Percentiles rank a stretch among this genome's conserved stretches.
Conservation (phyloP, 176 grass and related monocot genomes). For the Aegilops longissima region DNA sequence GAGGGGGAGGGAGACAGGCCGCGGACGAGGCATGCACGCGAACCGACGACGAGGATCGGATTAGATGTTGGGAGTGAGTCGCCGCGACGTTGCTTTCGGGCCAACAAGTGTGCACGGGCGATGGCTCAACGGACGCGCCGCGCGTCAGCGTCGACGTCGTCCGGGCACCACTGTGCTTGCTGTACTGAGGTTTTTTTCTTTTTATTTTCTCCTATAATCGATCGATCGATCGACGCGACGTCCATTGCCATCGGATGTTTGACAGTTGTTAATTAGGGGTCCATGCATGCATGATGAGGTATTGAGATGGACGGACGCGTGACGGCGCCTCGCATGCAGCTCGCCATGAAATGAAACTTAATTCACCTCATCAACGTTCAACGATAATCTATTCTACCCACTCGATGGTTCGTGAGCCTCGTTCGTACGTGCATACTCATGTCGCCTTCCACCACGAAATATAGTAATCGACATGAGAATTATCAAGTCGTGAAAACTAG, state of each 20-base stretch:
- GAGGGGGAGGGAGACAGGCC: not conserved
- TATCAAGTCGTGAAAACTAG: not conserved
- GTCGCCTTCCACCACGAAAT: not conserved
- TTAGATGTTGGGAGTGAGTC: not conserved
- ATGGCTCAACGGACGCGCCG: not conserved
- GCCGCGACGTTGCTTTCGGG: not conserved
- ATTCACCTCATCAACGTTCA: not conserved
- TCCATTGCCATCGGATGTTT: not conserved
- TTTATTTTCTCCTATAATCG: not conserved
- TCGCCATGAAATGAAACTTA: not conserved
- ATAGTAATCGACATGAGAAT: not conserved
- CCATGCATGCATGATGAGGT: not conserved
- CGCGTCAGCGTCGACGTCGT: not conserved
- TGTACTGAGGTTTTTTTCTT: not conserved
- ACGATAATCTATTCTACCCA: too few species aligned
- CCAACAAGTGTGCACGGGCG: not conserved
- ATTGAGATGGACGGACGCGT: not conserved
- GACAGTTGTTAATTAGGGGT: not conserved
- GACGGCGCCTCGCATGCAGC: not conserved
- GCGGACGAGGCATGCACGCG: not conserved
- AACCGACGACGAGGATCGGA: not conserved
- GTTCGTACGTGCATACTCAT: not conserved
- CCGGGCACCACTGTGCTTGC: not conserved
- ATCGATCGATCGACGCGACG: not conserved
- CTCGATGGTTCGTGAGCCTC: not conserved